Evolutionary conservation across 176 grass and related monocot species (phyloP).

Genomic region (Zea luxurians): DNA sequence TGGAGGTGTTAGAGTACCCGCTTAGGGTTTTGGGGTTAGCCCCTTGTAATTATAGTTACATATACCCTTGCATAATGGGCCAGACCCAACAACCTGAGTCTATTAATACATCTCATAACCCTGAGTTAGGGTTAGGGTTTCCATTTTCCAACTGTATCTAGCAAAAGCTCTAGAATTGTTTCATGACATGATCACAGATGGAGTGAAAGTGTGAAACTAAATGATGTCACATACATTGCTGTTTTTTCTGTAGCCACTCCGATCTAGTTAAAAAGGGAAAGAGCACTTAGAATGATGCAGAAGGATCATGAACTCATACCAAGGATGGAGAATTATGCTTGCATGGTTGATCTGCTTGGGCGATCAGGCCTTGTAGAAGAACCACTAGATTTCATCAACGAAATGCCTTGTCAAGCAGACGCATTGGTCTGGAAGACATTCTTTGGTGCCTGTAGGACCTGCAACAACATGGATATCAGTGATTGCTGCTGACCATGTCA

Average conservation of each 20-base stretch:
- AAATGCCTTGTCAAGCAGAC: slow-evolving; percentile 66
- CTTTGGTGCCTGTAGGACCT: slow-evolving; percentile 63
- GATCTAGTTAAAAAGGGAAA: slow-evolving; percentile 72
- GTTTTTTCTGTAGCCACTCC: slow-evolving; percentile 80
- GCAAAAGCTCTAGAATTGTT: no score
- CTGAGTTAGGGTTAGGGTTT: no score
- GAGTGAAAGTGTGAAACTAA: no score
- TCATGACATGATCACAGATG: no score
- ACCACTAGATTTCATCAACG: slow-evolving; percentile 66
- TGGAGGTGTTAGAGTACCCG: no score
- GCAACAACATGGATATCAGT: slow-evolving; percentile 58
- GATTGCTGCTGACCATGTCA: slow-evolving; percentile 60
- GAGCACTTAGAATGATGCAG: slow-evolving; percentile 71
- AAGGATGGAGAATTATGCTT: slow-evolving; percentile 90
- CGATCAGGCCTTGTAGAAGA: slow-evolving; percentile 62
- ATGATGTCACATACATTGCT: slow-evolving; percentile 72
- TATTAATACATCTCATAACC: no score
- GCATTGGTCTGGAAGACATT: slow-evolving; percentile 81
- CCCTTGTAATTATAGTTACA: no score
- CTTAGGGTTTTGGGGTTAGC: no score
- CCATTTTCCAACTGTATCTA: no score
- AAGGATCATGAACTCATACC: slow-evolving; percentile 56
- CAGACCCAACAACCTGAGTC: no score
- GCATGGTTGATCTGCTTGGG: slow-evolving; percentile 78
- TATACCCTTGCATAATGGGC: no score